Conservation (phyloP, 164 flowering plant genomes). For the Aristolochia californica region DNA sequence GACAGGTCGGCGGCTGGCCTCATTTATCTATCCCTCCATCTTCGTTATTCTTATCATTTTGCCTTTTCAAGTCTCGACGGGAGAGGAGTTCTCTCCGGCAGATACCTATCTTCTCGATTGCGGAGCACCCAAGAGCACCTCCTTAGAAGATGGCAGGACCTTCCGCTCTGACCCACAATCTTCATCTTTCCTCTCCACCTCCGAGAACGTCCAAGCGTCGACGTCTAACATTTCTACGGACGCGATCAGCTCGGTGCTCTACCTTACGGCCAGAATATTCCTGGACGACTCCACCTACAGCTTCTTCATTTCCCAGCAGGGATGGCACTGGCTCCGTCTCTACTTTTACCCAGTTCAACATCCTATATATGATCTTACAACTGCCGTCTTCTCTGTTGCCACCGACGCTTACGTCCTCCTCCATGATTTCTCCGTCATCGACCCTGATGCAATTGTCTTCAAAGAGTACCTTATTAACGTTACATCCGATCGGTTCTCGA, state of each 20-base stretch:
- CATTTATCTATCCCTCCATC: neutral
- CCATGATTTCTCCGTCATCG: constrained; percentile 43
- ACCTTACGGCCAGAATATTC: constrained; percentile 49
- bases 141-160: constrained; percentile 55
- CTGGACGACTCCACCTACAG: constrained; percentile 31
- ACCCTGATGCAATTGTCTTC: constrained; percentile 18
- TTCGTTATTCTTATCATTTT: too few relatives aligned
- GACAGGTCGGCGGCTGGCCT: neutral
- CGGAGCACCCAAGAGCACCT: constrained; percentile 34
- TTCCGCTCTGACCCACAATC: constrained; percentile 61
- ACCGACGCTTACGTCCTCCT: constrained; percentile 47
- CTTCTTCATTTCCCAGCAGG: constrained; percentile 39
- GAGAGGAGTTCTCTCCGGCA: constrained; percentile 13
- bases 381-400: constrained; percentile 47
- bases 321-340: constrained; percentile 63
- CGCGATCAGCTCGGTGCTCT: constrained; percentile 19
- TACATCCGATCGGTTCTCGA: constrained; percentile 32
- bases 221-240: constrained; percentile 8
- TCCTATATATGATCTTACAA: constrained; percentile 30
- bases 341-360: constrained; percentile 60
- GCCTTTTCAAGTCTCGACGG: too few relatives aligned
- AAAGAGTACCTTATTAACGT: constrained; percentile 62
- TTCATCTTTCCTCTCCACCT: constrained; percentile 32
- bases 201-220: constrained; percentile 36
- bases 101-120: constrained; percentile 56